Conservation (phyloP, 2,329 filamentous ascomycete species). For the Fusarium devonianum region DNA sequence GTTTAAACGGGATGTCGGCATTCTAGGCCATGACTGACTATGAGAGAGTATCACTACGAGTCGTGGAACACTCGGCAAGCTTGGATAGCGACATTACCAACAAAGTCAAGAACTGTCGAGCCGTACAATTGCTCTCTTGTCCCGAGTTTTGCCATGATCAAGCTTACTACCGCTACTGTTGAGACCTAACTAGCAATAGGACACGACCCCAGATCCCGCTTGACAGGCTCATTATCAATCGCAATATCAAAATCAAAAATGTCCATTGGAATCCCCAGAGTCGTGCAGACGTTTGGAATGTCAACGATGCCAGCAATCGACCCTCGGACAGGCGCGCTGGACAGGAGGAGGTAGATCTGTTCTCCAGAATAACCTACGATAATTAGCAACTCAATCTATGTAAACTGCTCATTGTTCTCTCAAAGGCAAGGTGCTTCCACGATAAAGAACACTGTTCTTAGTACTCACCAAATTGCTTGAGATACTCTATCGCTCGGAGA, state of each 20-base stretch:
- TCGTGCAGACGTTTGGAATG: constrained; percentile 91
- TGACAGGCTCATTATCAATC: constrained; percentile 61
- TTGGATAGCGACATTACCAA: not conserved
- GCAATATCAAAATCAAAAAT: constrained; percentile 95
- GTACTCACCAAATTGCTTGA: constrained; percentile 46
- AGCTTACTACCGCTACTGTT: too few relatives aligned
- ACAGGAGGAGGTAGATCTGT: constrained; percentile 85
- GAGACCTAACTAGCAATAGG: constrained; percentile 30
- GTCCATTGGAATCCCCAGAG: constrained; percentile 86
- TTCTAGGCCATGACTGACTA: constrained; percentile 3
- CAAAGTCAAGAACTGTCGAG: not conserved
- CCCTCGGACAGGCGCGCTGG: constrained; percentile 85
- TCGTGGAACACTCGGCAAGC: too few relatives aligned
- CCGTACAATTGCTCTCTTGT: not conserved
- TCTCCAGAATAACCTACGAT: constrained; percentile 62
- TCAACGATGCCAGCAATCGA: constrained; percentile 91
- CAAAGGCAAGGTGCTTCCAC: too few relatives aligned
- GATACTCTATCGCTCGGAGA: constrained; percentile 57
- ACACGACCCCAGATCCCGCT: constrained; percentile 40
- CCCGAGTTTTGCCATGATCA: too few relatives aligned
- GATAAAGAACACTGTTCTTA: too few relatives aligned
- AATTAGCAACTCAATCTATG: too few relatives aligned
- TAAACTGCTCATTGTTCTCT: too few relatives aligned
- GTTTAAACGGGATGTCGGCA: constrained; percentile 34
- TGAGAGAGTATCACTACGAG: too few relatives aligned